A percentile compares a stretch with the other conserved stretches of the same genome.
Evolutionary conservation across 2,329 filamentous ascomycete genomes (phyloP).

Genomic region (Xylaria sp.): DNA sequence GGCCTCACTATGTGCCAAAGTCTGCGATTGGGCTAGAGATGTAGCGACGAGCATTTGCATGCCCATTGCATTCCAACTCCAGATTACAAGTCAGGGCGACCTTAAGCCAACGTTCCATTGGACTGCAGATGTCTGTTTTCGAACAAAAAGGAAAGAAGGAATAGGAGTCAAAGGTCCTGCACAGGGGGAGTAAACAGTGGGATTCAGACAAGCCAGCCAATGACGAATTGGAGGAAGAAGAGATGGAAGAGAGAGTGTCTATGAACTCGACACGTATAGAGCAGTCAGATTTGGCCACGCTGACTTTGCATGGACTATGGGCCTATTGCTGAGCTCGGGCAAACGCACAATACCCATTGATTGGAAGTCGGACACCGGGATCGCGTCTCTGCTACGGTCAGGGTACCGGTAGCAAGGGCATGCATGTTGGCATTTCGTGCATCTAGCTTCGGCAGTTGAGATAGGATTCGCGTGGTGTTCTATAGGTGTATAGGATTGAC

Average conservation of each 20-base stretch:
- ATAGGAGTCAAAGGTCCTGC: slow-evolving; percentile 38
- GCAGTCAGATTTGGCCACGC: slow-evolving; percentile 27
- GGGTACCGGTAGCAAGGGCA: slow-evolving; percentile 5
- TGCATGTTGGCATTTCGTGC: slow-evolving; percentile 12
- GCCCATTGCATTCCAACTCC: slow-evolving; percentile 49
- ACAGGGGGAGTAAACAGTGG: slow-evolving; percentile 34
- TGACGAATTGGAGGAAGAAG: slow-evolving; percentile 31
- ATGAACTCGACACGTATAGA: slow-evolving; percentile 29
- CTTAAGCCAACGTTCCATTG: slow-evolving; percentile 52
- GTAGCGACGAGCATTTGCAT: slow-evolving; percentile 57
- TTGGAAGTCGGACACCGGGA: slow-evolving; percentile 12
- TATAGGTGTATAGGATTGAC: slow-evolving; percentile 10
- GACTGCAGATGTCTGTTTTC: slow-evolving; percentile 51
- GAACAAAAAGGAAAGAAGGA: slow-evolving; percentile 30
- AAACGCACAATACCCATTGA: slow-evolving; percentile 19
- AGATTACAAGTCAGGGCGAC: slow-evolving; percentile 37
- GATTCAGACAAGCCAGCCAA: slow-evolving; percentile 23
- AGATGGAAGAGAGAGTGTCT: slow-evolving; percentile 17
- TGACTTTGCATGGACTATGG: slow-evolving; percentile 30
- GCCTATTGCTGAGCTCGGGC: slow-evolving; percentile 26
- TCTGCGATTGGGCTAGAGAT: slow-evolving; percentile 52
- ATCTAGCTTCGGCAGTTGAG: slow-evolving; percentile 7
- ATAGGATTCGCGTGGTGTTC: background rate
- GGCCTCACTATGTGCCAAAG: no score
- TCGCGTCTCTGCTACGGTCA: background rate